Conservation (phyloP, 1,284 basidiomycete genomes). For the Moesziomyces parantarcticus region DNA sequence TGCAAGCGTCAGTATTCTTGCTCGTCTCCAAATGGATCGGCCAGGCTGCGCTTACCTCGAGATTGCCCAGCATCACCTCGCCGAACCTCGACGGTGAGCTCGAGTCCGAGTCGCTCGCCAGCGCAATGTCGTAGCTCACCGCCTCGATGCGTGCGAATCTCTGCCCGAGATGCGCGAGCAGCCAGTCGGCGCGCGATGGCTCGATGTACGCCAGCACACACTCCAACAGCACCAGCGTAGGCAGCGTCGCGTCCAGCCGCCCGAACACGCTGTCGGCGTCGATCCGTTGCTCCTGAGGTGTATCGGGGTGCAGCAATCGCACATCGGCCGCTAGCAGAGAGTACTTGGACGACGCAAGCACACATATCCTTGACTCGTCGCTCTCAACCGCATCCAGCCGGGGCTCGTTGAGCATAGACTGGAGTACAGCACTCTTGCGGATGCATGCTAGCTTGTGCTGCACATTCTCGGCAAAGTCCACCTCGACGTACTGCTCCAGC, state of each 20-base stretch:
- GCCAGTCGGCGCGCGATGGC: slow-evolving; percentile 32
- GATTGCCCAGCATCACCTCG: slow-evolving; percentile 65
- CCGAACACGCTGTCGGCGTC: slow-evolving; percentile 23
- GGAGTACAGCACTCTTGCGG: slow-evolving; percentile 76
- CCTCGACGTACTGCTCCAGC: slow-evolving; percentile 78
- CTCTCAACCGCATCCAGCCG: background rate
- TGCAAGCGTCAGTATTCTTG: background rate
- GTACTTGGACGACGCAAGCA: slow-evolving; percentile 26
- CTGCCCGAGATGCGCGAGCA: slow-evolving; percentile 36
- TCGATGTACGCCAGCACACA: slow-evolving; percentile 65
- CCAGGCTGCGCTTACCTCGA: slow-evolving; percentile 36
- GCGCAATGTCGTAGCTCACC: slow-evolving; percentile 63
- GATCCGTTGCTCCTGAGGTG: slow-evolving; percentile 2
- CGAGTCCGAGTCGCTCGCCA: slow-evolving; percentile 45
- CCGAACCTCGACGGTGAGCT: slow-evolving; percentile 50
- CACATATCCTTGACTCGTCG: background rate
- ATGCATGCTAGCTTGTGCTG: slow-evolving; percentile 85
- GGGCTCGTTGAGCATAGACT: slow-evolving; percentile 9
- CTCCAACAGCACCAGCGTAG: slow-evolving; percentile 64
- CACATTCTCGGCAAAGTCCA: slow-evolving; percentile 89
- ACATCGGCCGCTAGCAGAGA: slow-evolving; percentile 41
- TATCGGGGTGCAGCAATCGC: slow-evolving; percentile 20
- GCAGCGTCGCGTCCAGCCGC: slow-evolving; percentile 22
- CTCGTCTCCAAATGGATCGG: background rate
- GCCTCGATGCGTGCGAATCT: slow-evolving; percentile 21